These are phyloP conservation scores for Didymella sp. DNA, from an alignment of 2,329 filamentous ascomycete genomes.

Conservation along the genomic window DNA sequence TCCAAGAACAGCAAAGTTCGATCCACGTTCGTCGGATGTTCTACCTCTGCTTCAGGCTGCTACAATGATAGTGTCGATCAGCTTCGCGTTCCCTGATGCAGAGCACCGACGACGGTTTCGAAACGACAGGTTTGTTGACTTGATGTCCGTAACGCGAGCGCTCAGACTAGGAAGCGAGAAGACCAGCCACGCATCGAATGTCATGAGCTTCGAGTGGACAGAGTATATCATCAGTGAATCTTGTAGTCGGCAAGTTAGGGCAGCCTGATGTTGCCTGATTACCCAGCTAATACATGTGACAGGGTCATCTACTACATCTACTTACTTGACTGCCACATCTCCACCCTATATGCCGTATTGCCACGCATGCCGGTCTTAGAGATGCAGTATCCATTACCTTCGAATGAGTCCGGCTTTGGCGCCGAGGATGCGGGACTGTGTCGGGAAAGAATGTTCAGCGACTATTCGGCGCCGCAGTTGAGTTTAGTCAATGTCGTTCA, in stretches of 20 bases:
- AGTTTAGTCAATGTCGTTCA: background rate
- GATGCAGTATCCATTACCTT: conserved; percentile 5
- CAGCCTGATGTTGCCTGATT: background rate
- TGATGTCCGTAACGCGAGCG: background rate
- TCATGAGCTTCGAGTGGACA: background rate
- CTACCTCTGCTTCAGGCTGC: conserved; percentile 3
- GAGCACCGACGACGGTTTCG: conserved; percentile 3
- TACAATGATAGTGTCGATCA: conserved; percentile 6
- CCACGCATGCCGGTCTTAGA: conserved; percentile 4
- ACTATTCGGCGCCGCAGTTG: background rate
- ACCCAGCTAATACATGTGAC: background rate
- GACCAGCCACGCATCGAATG: background rate
- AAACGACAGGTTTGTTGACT: background rate
- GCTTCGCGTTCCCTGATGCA: conserved; percentile 1
- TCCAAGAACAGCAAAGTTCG: rapidly evolving
- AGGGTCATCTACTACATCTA: conserved; percentile 5
- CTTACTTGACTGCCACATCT: conserved; percentile 8
- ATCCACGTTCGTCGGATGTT: background rate
- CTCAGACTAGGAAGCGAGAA: background rate
- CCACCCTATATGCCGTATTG: background rate
- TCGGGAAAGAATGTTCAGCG: background rate
- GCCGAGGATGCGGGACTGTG: background rate
- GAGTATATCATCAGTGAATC: background rate
- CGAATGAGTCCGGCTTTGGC: background rate
- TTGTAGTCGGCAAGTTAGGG: conserved; percentile 1